phyloP scores from a whole-genome alignment of 2,329 filamentous ascomycete species.

The Sporothrix humicola region DNA sequence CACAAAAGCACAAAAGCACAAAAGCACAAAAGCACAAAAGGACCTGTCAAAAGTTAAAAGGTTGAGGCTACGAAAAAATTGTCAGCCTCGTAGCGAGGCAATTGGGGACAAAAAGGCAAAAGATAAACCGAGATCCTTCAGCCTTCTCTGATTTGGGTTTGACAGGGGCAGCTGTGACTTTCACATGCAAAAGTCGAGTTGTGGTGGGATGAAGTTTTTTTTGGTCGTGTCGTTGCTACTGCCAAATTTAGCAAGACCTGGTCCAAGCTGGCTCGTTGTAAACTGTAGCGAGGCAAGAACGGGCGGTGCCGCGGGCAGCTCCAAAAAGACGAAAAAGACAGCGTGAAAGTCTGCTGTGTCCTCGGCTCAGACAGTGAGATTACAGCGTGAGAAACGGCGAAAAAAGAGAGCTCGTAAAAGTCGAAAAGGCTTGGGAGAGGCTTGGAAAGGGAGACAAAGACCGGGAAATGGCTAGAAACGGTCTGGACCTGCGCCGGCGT shows the following conservation, averaged over 20 bases:
- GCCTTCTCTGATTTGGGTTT: constrained; percentile 7
- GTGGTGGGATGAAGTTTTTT: neutral
- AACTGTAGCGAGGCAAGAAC: constrained; percentile 9
- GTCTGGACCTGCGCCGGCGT: constrained; percentile 18
- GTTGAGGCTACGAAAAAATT: neutral
- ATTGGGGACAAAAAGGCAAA: constrained; percentile 9
- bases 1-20: too few relatives aligned
- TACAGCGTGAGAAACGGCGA: constrained; percentile 25
- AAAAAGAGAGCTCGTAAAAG: neutral
- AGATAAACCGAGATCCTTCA: constrained; percentile 7
- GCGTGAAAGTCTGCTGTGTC: neutral
- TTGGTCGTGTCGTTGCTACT: neutral
- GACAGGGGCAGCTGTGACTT: neutral
- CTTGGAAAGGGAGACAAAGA: neutral
- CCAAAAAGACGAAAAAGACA: neutral
- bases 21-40: neutral
- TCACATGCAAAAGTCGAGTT: constrained; percentile 6
- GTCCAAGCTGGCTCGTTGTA: neutral
- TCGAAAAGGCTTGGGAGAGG: neutral
- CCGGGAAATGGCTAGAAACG: neutral
- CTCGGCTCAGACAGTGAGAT: constrained; percentile 16
- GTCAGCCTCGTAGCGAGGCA: constrained; percentile 27
- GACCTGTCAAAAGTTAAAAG: neutral
- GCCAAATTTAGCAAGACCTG: constrained; percentile 12
- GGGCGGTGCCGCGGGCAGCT: constrained; percentile 1